Conservation (phyloP, 1,139 yeast species). For the Pichia norvegensis region DNA sequence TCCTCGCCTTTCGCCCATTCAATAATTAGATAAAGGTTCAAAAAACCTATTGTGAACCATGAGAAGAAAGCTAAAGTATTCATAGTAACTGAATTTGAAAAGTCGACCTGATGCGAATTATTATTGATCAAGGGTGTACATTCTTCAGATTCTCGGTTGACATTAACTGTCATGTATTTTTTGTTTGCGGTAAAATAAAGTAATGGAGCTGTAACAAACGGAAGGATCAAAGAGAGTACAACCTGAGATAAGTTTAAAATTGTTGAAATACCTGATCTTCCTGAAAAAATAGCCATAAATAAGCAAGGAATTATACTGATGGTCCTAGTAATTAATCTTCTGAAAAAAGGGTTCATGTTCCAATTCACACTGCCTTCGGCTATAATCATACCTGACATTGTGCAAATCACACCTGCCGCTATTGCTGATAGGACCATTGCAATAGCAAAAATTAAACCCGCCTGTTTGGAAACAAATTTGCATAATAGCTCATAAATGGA, state of each 20-base stretch:
- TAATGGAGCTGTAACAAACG: conserved; percentile 82
- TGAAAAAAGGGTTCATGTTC: conserved; percentile 60
- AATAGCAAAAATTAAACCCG: conserved; percentile 65
- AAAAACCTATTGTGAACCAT: conserved; percentile 63
- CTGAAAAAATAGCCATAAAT: conserved; percentile 53
- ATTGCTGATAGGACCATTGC: conserved; percentile 73
- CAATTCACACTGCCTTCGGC: conserved; percentile 75
- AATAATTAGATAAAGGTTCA: conserved; percentile 64
- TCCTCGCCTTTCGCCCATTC: conserved; percentile 69
- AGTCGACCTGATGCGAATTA: conserved; percentile 33
- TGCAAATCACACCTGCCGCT: conserved; percentile 76
- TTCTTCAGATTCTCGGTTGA: conserved; percentile 21
- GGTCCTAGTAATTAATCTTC: conserved; percentile 63
- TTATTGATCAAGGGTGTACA: conserved; percentile 7
- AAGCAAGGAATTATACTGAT: conserved; percentile 70
- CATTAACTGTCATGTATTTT: conserved; percentile 47
- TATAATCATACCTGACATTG: conserved; percentile 75
- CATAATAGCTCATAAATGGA: conserved; percentile 64
- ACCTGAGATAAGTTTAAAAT: conserved; percentile 73
- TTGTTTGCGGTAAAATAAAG: conserved; percentile 74
- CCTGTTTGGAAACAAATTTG: conserved; percentile 54
- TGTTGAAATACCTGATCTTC: conserved; percentile 61
- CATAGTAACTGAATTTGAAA: conserved; percentile 59
- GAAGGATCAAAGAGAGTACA: conserved; percentile 58
- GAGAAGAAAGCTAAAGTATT: conserved; percentile 50